Evolutionary conservation across 495 filamentous ascomycete genomes (phyloP).

Genomic region (Cladorrhinum samala): DNA sequence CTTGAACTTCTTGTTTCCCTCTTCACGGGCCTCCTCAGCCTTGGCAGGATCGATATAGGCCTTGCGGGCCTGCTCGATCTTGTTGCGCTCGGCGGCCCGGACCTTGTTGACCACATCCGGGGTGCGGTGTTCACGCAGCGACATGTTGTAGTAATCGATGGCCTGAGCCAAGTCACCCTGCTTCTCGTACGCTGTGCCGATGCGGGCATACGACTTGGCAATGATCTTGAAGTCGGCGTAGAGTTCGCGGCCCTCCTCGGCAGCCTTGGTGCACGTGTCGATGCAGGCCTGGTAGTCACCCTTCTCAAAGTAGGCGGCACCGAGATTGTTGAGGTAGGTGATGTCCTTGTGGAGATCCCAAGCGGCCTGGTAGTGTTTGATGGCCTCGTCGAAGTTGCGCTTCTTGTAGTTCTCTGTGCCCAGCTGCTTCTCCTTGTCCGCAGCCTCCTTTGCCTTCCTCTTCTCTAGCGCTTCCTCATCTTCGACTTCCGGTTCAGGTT

Average conservation of each 20-base stretch:
- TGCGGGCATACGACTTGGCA: slow-evolving; percentile 92
- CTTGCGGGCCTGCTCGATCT: slow-evolving; percentile 67
- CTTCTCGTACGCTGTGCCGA: slow-evolving; percentile 89
- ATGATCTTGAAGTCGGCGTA: slow-evolving; percentile 95
- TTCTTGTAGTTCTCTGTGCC: slow-evolving; percentile 98
- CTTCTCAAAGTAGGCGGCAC: slow-evolving; percentile 93
- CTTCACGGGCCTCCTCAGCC: slow-evolving; percentile 91
- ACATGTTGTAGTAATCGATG: slow-evolving; percentile 86
- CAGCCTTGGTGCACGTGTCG: slow-evolving; percentile 76
- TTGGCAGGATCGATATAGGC: slow-evolving; percentile 85
- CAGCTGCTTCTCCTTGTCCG: slow-evolving; percentile 89
- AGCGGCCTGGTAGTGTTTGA: slow-evolving; percentile 90
- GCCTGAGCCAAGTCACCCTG: slow-evolving; percentile 70
- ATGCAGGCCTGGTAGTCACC: slow-evolving; percentile 84
- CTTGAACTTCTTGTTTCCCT: slow-evolving; percentile 95
- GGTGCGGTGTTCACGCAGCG: slow-evolving; percentile 92
- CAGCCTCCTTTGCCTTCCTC: slow-evolving; percentile 85
- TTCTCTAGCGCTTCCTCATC: slow-evolving; percentile 78
- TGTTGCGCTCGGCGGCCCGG: slow-evolving; percentile 84
- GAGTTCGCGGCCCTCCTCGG: slow-evolving; percentile 79
- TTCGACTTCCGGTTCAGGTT: slow-evolving; percentile 54
- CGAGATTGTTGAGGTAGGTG: slow-evolving; percentile 93
- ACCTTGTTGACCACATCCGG: slow-evolving; percentile 91
- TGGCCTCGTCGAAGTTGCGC: slow-evolving; percentile 87
- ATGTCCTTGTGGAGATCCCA: slow-evolving; percentile 96